These are phyloP conservation scores for Perkinsus marinus DNA, from an alignment of 169 alveolate genomes.

Conservation along the genomic window DNA sequence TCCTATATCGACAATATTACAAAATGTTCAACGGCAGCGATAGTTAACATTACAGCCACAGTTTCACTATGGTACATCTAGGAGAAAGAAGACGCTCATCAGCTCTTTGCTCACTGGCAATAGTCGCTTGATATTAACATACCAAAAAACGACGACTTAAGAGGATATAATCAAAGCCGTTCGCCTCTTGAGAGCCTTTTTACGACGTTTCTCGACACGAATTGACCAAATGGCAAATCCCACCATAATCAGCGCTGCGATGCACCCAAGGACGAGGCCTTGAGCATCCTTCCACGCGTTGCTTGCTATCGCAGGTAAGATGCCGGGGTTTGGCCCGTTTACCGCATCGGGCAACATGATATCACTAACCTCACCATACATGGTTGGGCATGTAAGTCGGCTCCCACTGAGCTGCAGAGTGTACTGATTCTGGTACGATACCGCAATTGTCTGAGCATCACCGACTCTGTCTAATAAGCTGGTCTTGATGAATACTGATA, in stretches of 20 bases:
- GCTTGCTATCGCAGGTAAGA: not conserved
- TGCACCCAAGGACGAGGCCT: not conserved
- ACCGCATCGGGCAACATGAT: not conserved
- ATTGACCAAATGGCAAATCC: not conserved
- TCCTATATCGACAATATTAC: too few relatives aligned
- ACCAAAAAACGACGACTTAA: too few relatives aligned
- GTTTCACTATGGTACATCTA: too few relatives aligned
- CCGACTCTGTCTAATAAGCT: not conserved
- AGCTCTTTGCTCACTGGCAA: too few relatives aligned
- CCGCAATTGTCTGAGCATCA: not conserved
- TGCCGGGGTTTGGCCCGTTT: not conserved
- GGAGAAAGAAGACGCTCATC: too few relatives aligned
- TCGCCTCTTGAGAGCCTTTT: not conserved
- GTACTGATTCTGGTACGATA: not conserved
- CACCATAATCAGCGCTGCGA: not conserved
- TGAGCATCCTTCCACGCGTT: not conserved
- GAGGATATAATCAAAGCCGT: not conserved
- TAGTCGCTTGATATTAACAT: too few relatives aligned
- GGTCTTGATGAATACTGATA: not conserved
- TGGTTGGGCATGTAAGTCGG: not conserved
- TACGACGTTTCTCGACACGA: not conserved
- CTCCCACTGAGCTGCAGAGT: not conserved
- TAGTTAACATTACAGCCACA: too few relatives aligned
- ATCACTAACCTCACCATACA: not conserved
- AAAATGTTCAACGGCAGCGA: too few relatives aligned